Base-by-base conservation (phyloP, 2,329 filamentous ascomycete species). In the Madurella mycetomatis region DNA sequence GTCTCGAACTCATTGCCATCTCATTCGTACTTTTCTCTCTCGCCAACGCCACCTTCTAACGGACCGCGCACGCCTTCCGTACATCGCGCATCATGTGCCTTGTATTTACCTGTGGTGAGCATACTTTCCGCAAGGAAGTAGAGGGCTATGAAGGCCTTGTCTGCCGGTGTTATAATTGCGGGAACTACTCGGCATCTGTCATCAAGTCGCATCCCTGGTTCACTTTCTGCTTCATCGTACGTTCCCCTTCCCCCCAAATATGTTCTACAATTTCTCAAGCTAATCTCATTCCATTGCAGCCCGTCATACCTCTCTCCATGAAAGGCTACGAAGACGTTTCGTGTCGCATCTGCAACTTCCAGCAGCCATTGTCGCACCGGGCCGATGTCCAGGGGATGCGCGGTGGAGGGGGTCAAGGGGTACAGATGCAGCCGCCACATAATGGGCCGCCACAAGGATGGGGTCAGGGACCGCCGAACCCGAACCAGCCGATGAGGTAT, bases 291-390 rank as follows among this genome's bases (percentile, higher is more conserved):
- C 39, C 34, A 30, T 5, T n/a, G 19, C 11, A 86, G 80, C 88
- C 88, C 47, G 70, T 92, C 44, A 76, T 92, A 25, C 88, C 88
- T 0, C 85, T 91, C 65, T 85, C 82, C 44, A 75, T 85, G 60
- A 78, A 81, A 54, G 83, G 82, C 51, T 85, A 86, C 70, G 76
- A 85, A 62, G 87, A 90, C 64, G 79, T 92, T 53, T 75, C 78
- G 55, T 92, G 88, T 74, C 79, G 83, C 65, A 84, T 91, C 68
- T 92, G 88, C 78, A 83, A 86, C 67, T 91, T 90, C 68, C 79
- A 82, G 59, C 86, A 92, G 68, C 82, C 83, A 9, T 76, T 86
- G 51, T 75, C 81, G 60, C 75, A 78, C 63, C 73, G 81, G 13
- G 78, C 72, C 12, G 81, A 84, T 56, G 79, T 84, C 47, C 74